Percentiles rank a stretch among this genome's conserved stretches.
These are phyloP conservation scores for Podaxis carcinomalis DNA, from an alignment of 768 basidiomycete genomes.

Conservation along the genomic window DNA sequence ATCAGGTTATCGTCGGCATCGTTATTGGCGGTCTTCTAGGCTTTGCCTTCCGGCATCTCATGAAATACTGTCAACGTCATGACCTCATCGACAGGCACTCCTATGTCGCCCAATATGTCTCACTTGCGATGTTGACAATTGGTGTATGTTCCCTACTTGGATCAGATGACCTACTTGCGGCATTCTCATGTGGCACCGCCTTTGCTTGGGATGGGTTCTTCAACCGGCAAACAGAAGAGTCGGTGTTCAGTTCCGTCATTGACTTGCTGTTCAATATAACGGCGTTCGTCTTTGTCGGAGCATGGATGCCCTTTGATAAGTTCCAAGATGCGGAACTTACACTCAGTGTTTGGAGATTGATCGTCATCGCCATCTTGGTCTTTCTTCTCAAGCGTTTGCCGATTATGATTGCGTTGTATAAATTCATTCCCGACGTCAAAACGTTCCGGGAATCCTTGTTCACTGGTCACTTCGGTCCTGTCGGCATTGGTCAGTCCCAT, in stretches of 20 bases:
- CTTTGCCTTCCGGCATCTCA: constrained; percentile 77
- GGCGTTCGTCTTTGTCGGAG: constrained; percentile 93
- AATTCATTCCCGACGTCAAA: constrained; percentile 95
- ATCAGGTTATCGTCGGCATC: constrained; percentile 74
- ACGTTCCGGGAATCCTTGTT: constrained; percentile 92
- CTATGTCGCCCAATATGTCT: constrained; percentile 88
- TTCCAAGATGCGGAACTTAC: constrained; percentile 67
- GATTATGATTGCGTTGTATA: constrained; percentile 77
- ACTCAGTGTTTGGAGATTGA: constrained; percentile 77
- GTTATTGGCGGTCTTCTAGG: constrained; percentile 75
- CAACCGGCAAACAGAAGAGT: constrained; percentile 90
- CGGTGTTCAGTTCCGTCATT: constrained; percentile 93
- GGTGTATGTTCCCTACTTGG: constrained; percentile 84
- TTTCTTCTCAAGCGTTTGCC: constrained; percentile 82
- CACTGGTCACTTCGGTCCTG: constrained; percentile 92
- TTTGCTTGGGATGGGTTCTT: constrained; percentile 98
- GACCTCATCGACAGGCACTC: constrained; percentile 92
- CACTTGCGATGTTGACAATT: constrained; percentile 78
- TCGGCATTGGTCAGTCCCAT: constrained; percentile 58
- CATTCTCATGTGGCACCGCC: constrained; percentile 91
- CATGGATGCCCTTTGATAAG: constrained; percentile 90
- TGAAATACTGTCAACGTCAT: constrained; percentile 87
- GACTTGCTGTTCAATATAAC: constrained; percentile 95
- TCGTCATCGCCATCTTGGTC: constrained; percentile 81
- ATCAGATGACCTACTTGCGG: constrained; percentile 90